Percentiles rank a stretch among this genome's conserved stretches.
Conservation (phyloP, 2,329 filamentous ascomycete genomes). For the Neophaeococcomyces mojaviensis region DNA sequence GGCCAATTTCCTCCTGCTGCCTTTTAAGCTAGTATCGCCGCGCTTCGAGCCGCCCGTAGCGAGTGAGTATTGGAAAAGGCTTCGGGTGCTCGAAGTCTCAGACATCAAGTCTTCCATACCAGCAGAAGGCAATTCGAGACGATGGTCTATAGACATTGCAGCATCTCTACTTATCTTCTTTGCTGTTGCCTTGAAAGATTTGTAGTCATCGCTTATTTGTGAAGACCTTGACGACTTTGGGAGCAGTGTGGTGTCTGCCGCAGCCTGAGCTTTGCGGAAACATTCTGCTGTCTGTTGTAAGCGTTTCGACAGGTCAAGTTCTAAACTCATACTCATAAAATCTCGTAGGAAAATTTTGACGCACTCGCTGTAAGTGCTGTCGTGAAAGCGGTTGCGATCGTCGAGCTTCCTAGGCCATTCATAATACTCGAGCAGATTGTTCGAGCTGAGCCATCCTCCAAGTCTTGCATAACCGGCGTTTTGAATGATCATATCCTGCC, state of each 20-base stretch:
- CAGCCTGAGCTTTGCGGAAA: neutral
- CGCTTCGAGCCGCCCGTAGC: too few relatives aligned
- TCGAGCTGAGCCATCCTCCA: neutral
- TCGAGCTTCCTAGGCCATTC: neutral
- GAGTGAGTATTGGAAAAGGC: too few relatives aligned
- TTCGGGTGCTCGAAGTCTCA: too few relatives aligned
- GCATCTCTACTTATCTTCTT: too few relatives aligned
- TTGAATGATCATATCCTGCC: too few relatives aligned
- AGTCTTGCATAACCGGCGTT: neutral
- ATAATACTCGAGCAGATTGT: neutral
- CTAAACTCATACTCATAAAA: neutral
- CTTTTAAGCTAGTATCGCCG: too few relatives aligned
- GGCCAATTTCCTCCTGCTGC: too few relatives aligned
- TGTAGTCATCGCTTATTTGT: neutral
- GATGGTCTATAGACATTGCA: too few relatives aligned
- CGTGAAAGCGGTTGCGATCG: neutral
- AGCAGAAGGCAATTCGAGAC: too few relatives aligned
- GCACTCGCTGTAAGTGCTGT: neutral
- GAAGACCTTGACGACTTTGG: neutral
- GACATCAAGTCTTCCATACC: too few relatives aligned
- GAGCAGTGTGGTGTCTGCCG: neutral
- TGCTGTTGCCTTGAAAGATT: neutral
- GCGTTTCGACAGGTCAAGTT: neutral
- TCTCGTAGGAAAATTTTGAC: neutral
- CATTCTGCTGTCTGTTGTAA: neutral